phyloP scores from a whole-genome alignment of 768 basidiomycete genomes.

The Sporobolomyces pararoseus region DNA sequence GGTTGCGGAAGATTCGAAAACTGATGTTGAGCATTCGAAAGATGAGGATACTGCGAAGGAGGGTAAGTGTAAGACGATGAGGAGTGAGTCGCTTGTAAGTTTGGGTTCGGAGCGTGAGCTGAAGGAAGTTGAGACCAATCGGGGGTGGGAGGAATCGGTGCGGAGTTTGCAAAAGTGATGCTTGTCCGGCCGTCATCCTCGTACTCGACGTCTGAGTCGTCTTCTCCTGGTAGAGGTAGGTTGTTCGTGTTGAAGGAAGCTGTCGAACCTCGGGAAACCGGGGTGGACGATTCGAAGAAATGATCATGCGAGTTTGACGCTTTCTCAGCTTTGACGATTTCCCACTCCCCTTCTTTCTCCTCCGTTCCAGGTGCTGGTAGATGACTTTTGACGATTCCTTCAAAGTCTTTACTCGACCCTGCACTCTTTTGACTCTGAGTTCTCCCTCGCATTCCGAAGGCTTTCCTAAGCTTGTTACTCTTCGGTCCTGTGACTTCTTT shows the following conservation, averaged over 20 bases:
- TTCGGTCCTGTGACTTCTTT: background rate
- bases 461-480: slow-evolving; percentile 16
- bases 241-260: background rate
- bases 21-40: background rate
- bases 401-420: background rate
- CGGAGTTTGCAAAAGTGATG: slow-evolving; percentile 4
- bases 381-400: background rate
- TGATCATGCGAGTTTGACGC: background rate
- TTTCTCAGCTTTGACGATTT: background rate
- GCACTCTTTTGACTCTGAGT: slow-evolving; percentile 1
- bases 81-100: slow-evolving; percentile 2
- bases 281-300: background rate
- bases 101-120: background rate
- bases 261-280: background rate
- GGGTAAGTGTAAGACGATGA: background rate
- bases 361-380: slow-evolving; percentile 24
- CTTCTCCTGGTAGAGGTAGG: slow-evolving; percentile 14
- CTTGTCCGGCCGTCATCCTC: slow-evolving; percentile 10
- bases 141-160: background rate
- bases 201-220: slow-evolving; percentile 12
- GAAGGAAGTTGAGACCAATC: background rate
- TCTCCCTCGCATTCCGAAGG: slow-evolving; percentile 25
- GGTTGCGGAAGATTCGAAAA: background rate
- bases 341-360: slow-evolving; percentile 16
- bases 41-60: background rate